Base-by-base conservation (phyloP, 2,329 filamentous ascomycete genomes). In the Penicillium hordei region DNA sequence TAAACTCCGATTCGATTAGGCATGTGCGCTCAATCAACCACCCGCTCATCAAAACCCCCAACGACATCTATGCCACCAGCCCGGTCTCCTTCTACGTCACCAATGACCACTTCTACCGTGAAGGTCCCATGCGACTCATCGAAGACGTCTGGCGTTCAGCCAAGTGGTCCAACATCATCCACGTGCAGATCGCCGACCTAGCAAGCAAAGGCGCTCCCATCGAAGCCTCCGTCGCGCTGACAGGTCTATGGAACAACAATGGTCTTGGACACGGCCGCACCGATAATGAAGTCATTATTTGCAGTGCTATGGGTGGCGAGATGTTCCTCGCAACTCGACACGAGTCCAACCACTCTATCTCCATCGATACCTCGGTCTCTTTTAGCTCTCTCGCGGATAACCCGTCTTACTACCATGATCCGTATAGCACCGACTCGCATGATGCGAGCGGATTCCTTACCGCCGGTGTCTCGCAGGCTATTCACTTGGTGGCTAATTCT, bases 91-190 rank as follows among this genome's bases (percentile, higher is more conserved):
- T 87, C 66, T 82, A 83, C 49, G 80, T 86, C 6, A 86, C 84
- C 0, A 87, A 87, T 60, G 85, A 87, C 60, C 84, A 87, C 53
- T 71, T 72, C 61, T 79, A 86, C 66, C 77, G 75, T 0, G 76
- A 81, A 1, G 84, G 84, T 0, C 5, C 67, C 0, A 66, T 79
- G 70, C 77, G 83, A 2, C 9, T 65, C 0, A 1, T 85, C 0
- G 85, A 87, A 61, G 78, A 82, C 34, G 0, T 81, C 0, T 72
- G 75, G 31, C 69, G 68, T 0, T 62, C 66, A 0, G 72, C 77
- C 0, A 76, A 70, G 21, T 86, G 83, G 83, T 78, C 82, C 0
- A 76, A 78, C 13, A 76, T 79, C 2, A 64, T 86, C 6, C 76
- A 82, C 38, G 70, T 83, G 2, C 68, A 78, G 21, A 63, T 83